Percentiles rank a stretch among this genome's conserved stretches.
Evolutionary conservation across 306 rosid species (phyloP).

Genomic region (Arachis stenosperma): DNA sequence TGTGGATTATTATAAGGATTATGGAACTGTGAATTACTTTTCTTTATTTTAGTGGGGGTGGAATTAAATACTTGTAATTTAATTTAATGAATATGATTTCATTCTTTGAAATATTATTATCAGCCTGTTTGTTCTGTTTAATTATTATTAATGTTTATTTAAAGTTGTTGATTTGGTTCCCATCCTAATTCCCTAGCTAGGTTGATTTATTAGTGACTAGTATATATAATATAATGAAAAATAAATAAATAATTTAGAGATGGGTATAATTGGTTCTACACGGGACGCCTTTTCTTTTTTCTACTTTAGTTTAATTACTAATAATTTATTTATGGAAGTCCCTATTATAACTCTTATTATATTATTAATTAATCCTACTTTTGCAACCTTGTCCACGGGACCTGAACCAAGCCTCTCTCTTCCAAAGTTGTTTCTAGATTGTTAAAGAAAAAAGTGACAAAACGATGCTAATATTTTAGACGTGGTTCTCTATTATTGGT

Average conservation of each 20-base stretch:
- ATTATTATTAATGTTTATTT: not conserved
- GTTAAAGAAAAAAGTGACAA: slow-evolving; percentile 48
- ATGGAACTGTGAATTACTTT: slow-evolving; percentile 15
- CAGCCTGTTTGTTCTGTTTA: not conserved
- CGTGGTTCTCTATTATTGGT: slow-evolving; percentile 52
- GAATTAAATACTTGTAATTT: slow-evolving; percentile 43
- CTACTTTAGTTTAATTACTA: not conserved
- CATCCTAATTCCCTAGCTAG: not conserved
- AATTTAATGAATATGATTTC: slow-evolving; percentile 31
- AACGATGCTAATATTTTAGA: slow-evolving; percentile 38
- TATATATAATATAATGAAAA: too few relatives aligned
- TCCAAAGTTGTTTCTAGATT: slow-evolving; percentile 69
- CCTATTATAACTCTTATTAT: slow-evolving; percentile 36
- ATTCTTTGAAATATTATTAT: slow-evolving; percentile 51
- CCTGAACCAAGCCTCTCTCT: slow-evolving; percentile 58
- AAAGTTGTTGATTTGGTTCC: slow-evolving; percentile 2
- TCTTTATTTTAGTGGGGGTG: slow-evolving; percentile 37
- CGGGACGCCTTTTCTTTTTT: slow-evolving; percentile 20
- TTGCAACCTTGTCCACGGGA: slow-evolving; percentile 69
- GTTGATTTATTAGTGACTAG: not conserved
- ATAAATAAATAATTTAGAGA: slow-evolving; percentile 40
- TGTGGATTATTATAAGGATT: slow-evolving; percentile 26
- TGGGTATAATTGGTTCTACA: slow-evolving; percentile 64
- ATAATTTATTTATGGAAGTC: slow-evolving; percentile 12
- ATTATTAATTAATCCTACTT: slow-evolving; percentile 42